Evolutionary conservation across 495 filamentous ascomycete species (phyloP).

Genomic region (Tuber melanosporum): DNA sequence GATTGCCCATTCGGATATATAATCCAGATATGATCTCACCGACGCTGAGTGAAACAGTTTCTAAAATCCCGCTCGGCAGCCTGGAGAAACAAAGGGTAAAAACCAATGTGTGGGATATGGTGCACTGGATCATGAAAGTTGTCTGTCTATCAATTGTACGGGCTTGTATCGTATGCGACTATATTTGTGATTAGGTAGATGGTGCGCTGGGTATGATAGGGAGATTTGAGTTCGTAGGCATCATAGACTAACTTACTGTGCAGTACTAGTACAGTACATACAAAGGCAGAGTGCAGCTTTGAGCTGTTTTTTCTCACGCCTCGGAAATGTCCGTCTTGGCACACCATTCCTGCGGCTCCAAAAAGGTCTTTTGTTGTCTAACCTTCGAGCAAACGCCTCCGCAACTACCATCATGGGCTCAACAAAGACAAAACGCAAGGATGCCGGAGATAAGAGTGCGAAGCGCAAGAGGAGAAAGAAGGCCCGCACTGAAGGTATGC

Average conservation of each 20-base stretch:
- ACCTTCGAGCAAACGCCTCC: background rate
- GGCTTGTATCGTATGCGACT: background rate
- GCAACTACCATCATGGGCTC: constrained; percentile 16
- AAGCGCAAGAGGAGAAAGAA: constrained; percentile 39
- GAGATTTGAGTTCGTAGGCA: background rate
- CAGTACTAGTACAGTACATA: too few relatives aligned
- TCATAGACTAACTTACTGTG: background rate
- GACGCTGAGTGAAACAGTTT: background rate
- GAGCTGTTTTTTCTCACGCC: background rate
- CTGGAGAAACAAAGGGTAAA: background rate
- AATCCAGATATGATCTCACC: background rate
- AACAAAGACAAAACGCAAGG: constrained; percentile 30
- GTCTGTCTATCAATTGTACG: background rate
- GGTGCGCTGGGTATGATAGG: background rate
- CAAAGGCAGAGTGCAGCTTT: background rate
- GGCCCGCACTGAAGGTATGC: constrained; percentile 37
- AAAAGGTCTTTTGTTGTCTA: background rate
- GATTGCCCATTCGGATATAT: background rate
- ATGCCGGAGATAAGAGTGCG: constrained; percentile 14
- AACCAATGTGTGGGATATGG: background rate
- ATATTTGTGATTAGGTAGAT: background rate
- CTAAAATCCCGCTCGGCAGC: background rate
- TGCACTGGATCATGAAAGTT: background rate
- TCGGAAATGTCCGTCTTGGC: background rate
- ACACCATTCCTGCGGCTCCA: background rate